Evolutionary conservation across 1,139 yeast genomes (phyloP), one percentile per base, ranked within the genome.

Genomic region (Hansenula lynferdii): DNA sequence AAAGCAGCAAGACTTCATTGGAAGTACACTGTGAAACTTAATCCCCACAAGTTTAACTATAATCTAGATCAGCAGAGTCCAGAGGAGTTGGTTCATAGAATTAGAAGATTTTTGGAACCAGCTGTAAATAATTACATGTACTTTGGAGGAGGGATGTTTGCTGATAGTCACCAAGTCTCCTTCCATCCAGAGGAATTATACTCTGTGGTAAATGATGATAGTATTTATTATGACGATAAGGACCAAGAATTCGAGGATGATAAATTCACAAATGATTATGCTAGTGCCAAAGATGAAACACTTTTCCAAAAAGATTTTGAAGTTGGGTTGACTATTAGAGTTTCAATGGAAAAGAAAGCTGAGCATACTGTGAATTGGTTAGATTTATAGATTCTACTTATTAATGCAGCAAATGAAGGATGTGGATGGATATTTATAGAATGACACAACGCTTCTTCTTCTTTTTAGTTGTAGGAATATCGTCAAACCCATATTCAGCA

Each of bases 401-500:
- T n/a, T n/a, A n/a, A n/a, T n/a, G n/a, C n/a, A n/a, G n/a, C n/a
- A n/a, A n/a, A n/a, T n/a, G n/a, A n/a, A n/a, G n/a, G n/a, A n/a
- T n/a, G n/a, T n/a, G n/a, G n/a, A n/a, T n/a, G n/a, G n/a, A 23
- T 5, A 23, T 10, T 16, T 18, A 31, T 18, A 31, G 28, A 23
- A 31, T 31, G 4, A 31, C 34, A 31, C 34, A 31, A 14, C 28
- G 17, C 23, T 28, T 34, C 32, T 35, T 34, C 15, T 29, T 34
- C 23, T 38, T 30, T 11, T 30, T 25, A 4, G 20, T 7, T 16
- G 9, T 6, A 8, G 26, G 23, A n/a, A 14, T 12, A 21, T 23
- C 19, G 22, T 26, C 33, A 5, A 37, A 8, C 11, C 35, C 37
- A 24, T 38, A 38, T 24, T 38, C 41, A 3, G 41, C 23, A 26